A percentile compares a stretch with the other conserved stretches of the same genome.
Conservation (phyloP, 306 rosid species). For the Quercus mongolica region DNA sequence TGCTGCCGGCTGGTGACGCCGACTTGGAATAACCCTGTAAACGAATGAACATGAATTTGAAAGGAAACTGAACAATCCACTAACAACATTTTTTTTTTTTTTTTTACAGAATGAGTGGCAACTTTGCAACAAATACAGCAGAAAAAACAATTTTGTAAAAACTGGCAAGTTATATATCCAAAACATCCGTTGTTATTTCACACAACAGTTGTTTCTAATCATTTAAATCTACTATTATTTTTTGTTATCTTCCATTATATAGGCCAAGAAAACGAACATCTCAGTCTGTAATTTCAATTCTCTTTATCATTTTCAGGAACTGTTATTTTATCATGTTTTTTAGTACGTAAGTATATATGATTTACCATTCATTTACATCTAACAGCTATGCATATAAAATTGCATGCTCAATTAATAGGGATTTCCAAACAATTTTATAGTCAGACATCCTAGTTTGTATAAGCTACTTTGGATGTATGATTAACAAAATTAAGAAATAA, state of each 20-base stretch:
- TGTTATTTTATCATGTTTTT: too few species aligned
- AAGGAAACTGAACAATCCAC: neutral
- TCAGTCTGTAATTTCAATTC: too few species aligned
- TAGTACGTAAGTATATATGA: too few species aligned
- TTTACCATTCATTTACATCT: neutral
- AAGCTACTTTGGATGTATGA: neutral
- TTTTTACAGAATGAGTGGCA: neutral
- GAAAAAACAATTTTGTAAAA: neutral
- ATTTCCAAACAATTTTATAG: neutral
- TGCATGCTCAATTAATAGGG: neutral
- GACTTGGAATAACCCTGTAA: slow-evolving; percentile 80
- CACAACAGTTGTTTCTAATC: neutral
- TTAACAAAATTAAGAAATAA: neutral
- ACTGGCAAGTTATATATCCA: neutral
- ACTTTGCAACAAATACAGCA: neutral
- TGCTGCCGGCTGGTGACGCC: slow-evolving; percentile 76
- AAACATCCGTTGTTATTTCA: neutral
- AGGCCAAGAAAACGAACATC: too few species aligned
- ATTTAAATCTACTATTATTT: neutral
- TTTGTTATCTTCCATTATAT: too few species aligned
- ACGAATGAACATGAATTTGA: neutral
- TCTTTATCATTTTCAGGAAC: too few species aligned
- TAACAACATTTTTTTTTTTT: neutral
- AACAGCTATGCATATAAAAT: neutral
- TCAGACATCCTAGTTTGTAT: neutral